phyloP scores from a whole-genome alignment of 768 basidiomycete genomes.

The Leucocoprinus sp. region DNA sequence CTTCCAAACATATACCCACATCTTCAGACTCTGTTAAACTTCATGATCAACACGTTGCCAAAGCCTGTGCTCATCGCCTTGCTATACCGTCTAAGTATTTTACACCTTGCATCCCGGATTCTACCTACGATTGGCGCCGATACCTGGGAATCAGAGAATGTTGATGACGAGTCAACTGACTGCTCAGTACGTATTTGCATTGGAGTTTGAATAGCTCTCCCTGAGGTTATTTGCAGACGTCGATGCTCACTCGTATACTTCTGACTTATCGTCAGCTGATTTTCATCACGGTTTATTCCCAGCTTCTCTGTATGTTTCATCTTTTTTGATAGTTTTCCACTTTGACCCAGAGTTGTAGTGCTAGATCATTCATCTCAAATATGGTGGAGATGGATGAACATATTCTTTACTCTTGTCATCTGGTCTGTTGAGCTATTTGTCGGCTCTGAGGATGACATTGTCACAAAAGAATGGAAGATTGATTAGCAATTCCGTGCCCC shows the following conservation, averaged over 20 bases:
- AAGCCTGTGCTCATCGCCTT: slow-evolving; percentile 78
- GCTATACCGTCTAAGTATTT: slow-evolving; percentile 69
- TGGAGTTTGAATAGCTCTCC: not conserved
- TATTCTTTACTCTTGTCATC: slow-evolving; percentile 76
- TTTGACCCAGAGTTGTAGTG: slow-evolving; percentile 34
- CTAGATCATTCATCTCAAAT: slow-evolving; percentile 86
- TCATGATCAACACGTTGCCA: slow-evolving; percentile 78
- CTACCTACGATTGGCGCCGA: slow-evolving; percentile 80
- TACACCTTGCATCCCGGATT: slow-evolving; percentile 77
- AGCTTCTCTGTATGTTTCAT: slow-evolving; percentile 58
- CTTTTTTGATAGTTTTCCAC: not conserved
- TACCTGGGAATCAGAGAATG: slow-evolving; percentile 64
- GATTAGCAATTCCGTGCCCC: slow-evolving; percentile 34
- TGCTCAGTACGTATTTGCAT: slow-evolving; percentile 48
- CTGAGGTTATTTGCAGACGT: slow-evolving; percentile 42
- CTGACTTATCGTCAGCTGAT: slow-evolving; percentile 80
- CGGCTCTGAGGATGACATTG: slow-evolving; percentile 61
- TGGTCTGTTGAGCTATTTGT: slow-evolving; percentile 81
- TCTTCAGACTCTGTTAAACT: slow-evolving; percentile 70
- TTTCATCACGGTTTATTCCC: slow-evolving; percentile 82
- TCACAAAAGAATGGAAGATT: slow-evolving; percentile 69
- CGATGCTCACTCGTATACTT: slow-evolving; percentile 62
- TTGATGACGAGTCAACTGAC: slow-evolving; percentile 59
- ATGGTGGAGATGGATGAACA: slow-evolving; percentile 91
- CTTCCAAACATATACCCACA: slow-evolving; percentile 76